Evolutionary conservation across 2,329 filamentous ascomycete species (phyloP).

Genomic region (Monosporascus ibericus): DNA sequence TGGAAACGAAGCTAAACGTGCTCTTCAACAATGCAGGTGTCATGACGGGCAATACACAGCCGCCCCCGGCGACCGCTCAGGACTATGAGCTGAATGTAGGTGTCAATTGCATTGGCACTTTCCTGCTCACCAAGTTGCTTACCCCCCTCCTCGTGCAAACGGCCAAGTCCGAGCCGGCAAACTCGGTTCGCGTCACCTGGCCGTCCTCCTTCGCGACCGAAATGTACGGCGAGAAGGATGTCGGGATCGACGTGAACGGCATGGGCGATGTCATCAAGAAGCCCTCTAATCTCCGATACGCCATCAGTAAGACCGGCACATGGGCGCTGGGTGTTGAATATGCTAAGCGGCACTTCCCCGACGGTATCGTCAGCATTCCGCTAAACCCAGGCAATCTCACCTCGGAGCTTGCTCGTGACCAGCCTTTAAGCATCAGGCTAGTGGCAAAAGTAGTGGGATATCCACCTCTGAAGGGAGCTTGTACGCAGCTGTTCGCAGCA

Average conservation of each 20-base stretch:
- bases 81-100: constrained; percentile 3
- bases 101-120: neutral
- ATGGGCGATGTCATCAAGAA: constrained; percentile 8
- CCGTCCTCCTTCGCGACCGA: constrained; percentile 23
- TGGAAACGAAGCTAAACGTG: constrained; percentile 3
- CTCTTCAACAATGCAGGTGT: constrained; percentile 6
- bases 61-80: neutral
- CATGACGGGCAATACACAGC: neutral
- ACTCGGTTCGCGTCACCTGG: constrained; percentile 20
- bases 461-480: constrained; percentile 34
- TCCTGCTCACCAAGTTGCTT: neutral
- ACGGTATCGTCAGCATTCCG: constrained; percentile 25
- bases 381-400: constrained; percentile 35
- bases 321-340: constrained; percentile 11
- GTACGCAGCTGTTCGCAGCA: constrained; percentile 41
- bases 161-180: constrained; percentile 25
- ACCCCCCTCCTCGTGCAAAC: constrained; percentile 12
- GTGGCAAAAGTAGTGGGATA: constrained; percentile 14
- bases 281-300: constrained; percentile 3
- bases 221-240: constrained; percentile 7
- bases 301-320: constrained; percentile 11
- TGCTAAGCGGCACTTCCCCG: constrained; percentile 6
- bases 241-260: constrained; percentile 12
- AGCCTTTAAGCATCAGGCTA: constrained; percentile 14
- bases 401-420: constrained; percentile 29